Evolutionary conservation across 129 eudicot species (phyloP).

Genomic region (Helichrysum umbraculigerum): DNA sequence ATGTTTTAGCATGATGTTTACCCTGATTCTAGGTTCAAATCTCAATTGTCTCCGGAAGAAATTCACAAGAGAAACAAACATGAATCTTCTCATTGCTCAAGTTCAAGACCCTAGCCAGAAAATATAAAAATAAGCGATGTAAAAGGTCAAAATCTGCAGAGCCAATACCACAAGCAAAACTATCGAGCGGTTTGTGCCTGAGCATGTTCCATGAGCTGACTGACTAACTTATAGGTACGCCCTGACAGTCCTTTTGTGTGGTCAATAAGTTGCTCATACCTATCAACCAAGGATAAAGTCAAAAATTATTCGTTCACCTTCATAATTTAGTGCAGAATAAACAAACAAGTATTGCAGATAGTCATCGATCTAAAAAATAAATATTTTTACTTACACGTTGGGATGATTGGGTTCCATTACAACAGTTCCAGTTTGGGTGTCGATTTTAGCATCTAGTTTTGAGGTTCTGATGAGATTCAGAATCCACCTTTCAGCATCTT

Average conservation of each 20-base stretch:
- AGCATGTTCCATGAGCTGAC: conserved; percentile 76
- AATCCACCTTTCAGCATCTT: conserved; percentile 99
- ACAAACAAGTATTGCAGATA: not conserved
- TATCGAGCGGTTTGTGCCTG: conserved; percentile 75
- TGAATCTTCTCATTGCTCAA: conserved; percentile 23
- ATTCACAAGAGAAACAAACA: conserved; percentile 10
- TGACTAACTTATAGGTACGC: conserved; percentile 82
- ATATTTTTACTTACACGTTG: conserved; percentile 67
- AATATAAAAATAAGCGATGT: conserved; percentile 6
- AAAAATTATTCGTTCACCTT: not conserved
- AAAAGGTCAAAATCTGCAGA: conserved; percentile 22
- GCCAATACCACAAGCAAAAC: conserved; percentile 18
- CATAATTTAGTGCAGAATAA: not conserved
- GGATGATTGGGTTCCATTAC: conserved; percentile 87
- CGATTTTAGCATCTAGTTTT: conserved; percentile 89
- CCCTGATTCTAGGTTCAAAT: conserved; percentile 15
- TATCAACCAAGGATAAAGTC: conserved; percentile 23
- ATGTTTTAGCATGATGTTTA: conserved; percentile 17
- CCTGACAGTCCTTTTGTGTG: conserved; percentile 86
- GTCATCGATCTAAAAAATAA: not conserved
- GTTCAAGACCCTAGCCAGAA: conserved; percentile 13
- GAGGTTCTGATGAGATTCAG: conserved; percentile 89
- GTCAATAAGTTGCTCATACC: conserved; percentile 98
- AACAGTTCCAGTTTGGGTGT: conserved; percentile 80
- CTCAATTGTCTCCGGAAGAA: not conserved